A percentile compares a stretch with the other conserved stretches of the same genome.
Evolutionary conservation across 176 grass and related monocot genomes (phyloP).

Genomic region (Alopecurus myosuroides): DNA sequence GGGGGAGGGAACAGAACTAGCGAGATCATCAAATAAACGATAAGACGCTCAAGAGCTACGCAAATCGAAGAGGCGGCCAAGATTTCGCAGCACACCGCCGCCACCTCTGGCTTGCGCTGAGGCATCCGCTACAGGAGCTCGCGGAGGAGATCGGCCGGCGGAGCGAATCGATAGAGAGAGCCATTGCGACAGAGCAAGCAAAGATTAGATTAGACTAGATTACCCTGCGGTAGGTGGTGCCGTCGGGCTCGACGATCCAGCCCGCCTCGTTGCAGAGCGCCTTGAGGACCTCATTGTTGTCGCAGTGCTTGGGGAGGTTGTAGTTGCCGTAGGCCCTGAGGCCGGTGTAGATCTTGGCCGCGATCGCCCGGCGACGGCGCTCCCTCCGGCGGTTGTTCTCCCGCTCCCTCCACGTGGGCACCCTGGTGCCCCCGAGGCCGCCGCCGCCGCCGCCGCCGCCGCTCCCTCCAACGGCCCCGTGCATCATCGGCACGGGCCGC

Average conservation of each 20-base stretch:
- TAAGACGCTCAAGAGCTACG: neutral
- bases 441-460: neutral
- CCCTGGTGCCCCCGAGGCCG: constrained; percentile 58
- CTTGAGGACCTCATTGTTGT: constrained; percentile 99
- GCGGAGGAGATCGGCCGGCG: neutral
- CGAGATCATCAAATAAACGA: neutral
- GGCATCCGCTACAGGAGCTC: neutral
- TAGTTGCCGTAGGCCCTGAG: constrained; percentile 90
- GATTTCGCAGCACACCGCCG: neutral
- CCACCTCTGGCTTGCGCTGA: neutral
- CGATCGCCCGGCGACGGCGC: constrained; percentile 82
- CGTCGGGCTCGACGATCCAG: constrained; percentile 85
- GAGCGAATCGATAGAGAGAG: neutral
- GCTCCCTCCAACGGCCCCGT: constrained; percentile 6
- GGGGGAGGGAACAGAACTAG: neutral
- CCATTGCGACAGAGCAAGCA: neutral
- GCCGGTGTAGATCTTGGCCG: constrained; percentile 91
- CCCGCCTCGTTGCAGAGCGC: constrained; percentile 98
- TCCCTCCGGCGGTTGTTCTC: constrained; percentile 97
- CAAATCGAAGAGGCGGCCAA: constrained; percentile 10
- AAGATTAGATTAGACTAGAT: neutral
- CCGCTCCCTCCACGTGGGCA: constrained; percentile 96
- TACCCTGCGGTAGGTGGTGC: constrained; percentile 96
- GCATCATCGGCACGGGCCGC: constrained; percentile 20
- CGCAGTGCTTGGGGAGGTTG: constrained; percentile 98